Evolutionary conservation across 371 early-diverging fungal species (phyloP).

Genomic region (Aphelidium insulamus): DNA sequence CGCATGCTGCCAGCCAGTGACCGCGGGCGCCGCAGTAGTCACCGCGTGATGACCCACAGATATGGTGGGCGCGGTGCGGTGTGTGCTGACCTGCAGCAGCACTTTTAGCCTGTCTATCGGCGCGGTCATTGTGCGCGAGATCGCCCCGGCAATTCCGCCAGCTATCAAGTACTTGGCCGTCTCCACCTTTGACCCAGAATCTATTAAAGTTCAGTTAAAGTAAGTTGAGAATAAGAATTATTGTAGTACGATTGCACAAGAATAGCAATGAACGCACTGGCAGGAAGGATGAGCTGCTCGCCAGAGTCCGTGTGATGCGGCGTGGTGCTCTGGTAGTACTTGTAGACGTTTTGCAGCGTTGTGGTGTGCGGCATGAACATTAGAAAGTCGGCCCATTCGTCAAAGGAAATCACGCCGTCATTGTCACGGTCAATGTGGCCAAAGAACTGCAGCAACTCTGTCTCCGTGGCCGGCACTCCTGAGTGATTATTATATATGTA

Average conservation of each 20-base stretch:
- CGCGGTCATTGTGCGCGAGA: conserved; percentile 73
- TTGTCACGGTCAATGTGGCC: too few relatives aligned
- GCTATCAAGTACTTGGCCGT: conserved; percentile 66
- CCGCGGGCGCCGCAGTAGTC: conserved; percentile 5
- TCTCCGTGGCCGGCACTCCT: too few relatives aligned
- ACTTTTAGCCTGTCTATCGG: conserved; percentile 84
- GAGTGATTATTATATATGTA: too few relatives aligned
- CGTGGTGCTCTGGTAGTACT: conserved; percentile 30
- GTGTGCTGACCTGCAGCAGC: conserved; percentile 48
- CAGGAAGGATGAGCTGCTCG: conserved; percentile 28
- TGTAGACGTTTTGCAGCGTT: conserved; percentile 30
- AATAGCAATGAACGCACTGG: too few relatives aligned
- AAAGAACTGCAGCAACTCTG: too few relatives aligned
- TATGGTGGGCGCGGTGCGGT: neutral
- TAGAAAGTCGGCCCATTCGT: conserved; percentile 51
- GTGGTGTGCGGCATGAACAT: conserved; percentile 28
- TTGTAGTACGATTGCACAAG: too few relatives aligned
- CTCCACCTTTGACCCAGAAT: conserved; percentile 16
- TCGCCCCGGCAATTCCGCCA: conserved; percentile 77
- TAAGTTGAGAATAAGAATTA: too few relatives aligned
- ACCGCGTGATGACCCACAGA: neutral
- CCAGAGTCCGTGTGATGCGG: conserved; percentile 31
- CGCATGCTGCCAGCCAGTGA: conserved; percentile 8
- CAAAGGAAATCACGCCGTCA: conserved; percentile 45
- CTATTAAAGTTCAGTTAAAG: conserved; percentile 13